Percentiles rank a stretch among this genome's conserved stretches.
phyloP scores from a whole-genome alignment of 495 filamentous ascomycete genomes.

The Chaetomium tenue region DNA sequence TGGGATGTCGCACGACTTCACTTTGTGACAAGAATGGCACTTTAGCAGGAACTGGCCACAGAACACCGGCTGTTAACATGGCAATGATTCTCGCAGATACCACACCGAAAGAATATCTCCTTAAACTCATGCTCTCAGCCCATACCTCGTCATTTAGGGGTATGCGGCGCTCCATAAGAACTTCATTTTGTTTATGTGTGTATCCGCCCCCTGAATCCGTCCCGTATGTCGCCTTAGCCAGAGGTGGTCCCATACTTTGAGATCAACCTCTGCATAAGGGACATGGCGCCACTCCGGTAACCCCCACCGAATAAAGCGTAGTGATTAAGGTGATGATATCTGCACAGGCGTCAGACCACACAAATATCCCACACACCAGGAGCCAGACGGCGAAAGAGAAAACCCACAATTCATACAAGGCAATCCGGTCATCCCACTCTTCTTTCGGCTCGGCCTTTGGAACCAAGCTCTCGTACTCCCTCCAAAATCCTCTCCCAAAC shows the following conservation, averaged over 20 bases:
- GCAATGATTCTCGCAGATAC: no score
- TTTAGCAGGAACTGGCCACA: no score
- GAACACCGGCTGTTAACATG: no score
- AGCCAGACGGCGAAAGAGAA: neutral
- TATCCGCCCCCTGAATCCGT: no score
- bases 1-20: no score
- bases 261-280: conserved; percentile 69
- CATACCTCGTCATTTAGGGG: no score
- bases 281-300: conserved; percentile 69
- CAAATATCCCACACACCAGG: neutral
- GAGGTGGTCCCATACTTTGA: conserved; percentile 56
- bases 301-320: conserved; percentile 78
- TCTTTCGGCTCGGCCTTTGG: conserved; percentile 76
- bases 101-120: no score
- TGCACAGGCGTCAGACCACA: conserved; percentile 33
- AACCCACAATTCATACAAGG: conserved; percentile 78
- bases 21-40: no score
- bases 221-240: neutral
- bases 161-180: no score
- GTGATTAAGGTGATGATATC: conserved; percentile 90
- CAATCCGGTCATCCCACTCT: conserved; percentile 79
- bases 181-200: no score
- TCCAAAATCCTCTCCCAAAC: conserved; percentile 68
- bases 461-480: conserved; percentile 70
- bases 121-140: no score